These are phyloP conservation scores for Talaromyces wortmannii DNA, from an alignment of 495 filamentous ascomycete genomes.

Conservation along the genomic window DNA sequence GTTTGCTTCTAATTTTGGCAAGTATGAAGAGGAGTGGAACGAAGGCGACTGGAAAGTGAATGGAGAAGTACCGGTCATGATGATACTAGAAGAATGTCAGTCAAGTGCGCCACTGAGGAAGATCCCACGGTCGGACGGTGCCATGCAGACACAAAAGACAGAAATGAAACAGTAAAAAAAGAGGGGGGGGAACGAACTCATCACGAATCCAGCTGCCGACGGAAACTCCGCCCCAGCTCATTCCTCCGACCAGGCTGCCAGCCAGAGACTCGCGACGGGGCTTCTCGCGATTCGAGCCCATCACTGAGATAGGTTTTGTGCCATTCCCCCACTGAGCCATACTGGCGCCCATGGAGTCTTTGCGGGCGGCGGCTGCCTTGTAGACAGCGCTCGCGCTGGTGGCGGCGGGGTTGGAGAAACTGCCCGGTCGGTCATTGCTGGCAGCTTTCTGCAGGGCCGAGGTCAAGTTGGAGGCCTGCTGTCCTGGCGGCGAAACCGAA, in stretches of 20 bases:
- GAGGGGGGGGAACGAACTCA: constrained; percentile 46
- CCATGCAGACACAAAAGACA: background rate
- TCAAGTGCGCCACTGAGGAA: background rate
- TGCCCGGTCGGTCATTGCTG: constrained; percentile 20
- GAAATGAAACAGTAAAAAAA: background rate
- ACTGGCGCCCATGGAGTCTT: constrained; percentile 64
- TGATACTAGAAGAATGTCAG: constrained; percentile 54
- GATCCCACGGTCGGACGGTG: constrained; percentile 14
- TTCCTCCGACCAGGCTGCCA: constrained; percentile 81
- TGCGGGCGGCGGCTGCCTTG: constrained; percentile 39
- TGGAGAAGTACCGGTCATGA: constrained; percentile 94
- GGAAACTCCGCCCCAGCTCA: constrained; percentile 97
- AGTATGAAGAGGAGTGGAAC: constrained; percentile 94
- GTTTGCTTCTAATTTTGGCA: constrained; percentile 93
- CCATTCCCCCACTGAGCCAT: constrained; percentile 59
- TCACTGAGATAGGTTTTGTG: constrained; percentile 81
- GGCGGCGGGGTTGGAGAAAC: background rate
- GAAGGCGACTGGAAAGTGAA: constrained; percentile 87
- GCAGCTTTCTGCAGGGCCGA: constrained; percentile 50
- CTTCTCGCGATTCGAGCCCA: constrained; percentile 65
- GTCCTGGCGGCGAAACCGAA: constrained; percentile 55
- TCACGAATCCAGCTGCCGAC: constrained; percentile 96
- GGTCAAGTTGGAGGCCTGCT: constrained; percentile 56
- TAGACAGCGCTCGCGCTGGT: constrained; percentile 29
- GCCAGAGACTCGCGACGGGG: constrained; percentile 77